Base-by-base conservation (phyloP, 2,329 filamentous ascomycete species). In the Sporothrix phasma region DNA sequence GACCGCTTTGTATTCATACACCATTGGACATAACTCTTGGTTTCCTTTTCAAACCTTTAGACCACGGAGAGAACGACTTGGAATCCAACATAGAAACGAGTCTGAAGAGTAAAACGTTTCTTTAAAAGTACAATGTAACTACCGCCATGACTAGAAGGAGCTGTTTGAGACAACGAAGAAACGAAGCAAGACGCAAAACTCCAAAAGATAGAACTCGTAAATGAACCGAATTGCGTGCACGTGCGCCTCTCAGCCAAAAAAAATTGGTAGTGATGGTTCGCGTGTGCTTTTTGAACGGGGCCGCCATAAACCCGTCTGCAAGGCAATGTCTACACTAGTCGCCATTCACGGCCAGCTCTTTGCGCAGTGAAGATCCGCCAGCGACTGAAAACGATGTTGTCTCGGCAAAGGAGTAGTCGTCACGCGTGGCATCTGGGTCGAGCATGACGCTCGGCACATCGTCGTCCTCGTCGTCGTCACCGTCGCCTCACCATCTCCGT, bases 381-480 rank as follows among this genome's bases (percentile, higher is more conserved):
- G 43, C 59, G 6, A 29, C 53, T 0, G 67, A 64, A 43, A 67
- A 67, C 2, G 66, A 64, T 26, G 66, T 61, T 0, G 58, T 62
- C 15, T 68, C 67, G 1, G 65, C 66, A 64, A 68, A 66, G 8
- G 67, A 68, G 29, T 64, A 62, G 43, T 67, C 66, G 34, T 68
- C 66, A 10, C 61, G 51, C 22, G 65, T 68, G 24, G 62, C 61
- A 26, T 68, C 67, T 10, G 65, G 51, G 45, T 68, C 67, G 6
- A 65, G 43, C 6, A 53, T 43, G 41, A 66, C 39, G 37, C 62
- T 64, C 43, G 62, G 45, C 24, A 60, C 54, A 26, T 58, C 62
- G 26, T 65, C 60, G 31, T 66, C 65, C 26, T 63, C 67, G 22
- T 66, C 67, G 19, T 65, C 65, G 17, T 68, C 61, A n/a, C 54